A percentile compares a stretch with the other conserved stretches of the same genome.
Evolutionary conservation across 371 early-diverging fungal genomes (phyloP).

Genomic region (Mortierella sp.): DNA sequence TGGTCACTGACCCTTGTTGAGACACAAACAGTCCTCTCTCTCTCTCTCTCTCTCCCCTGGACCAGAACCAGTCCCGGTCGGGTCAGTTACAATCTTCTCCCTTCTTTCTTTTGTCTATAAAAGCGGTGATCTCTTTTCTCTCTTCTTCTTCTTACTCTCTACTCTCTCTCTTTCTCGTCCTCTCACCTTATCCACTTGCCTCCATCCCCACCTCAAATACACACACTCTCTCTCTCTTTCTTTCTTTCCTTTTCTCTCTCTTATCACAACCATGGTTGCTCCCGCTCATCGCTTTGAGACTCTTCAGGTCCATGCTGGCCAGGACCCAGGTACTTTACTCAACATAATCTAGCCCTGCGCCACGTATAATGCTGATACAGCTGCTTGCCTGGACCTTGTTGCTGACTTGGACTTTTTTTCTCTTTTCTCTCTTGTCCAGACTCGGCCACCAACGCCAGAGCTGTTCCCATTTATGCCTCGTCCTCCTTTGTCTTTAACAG

Average conservation of each 20-base stretch:
- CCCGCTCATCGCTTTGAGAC: conserved; percentile 78
- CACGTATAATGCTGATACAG: too few relatives aligned
- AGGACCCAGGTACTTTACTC: conserved; percentile 63
- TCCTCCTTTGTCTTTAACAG: conserved; percentile 82
- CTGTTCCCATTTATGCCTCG: conserved; percentile 91
- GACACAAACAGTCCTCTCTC: conserved; percentile 1
- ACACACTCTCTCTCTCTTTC: conserved; percentile 1
- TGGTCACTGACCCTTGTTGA: neutral
- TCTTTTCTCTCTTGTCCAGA: conserved; percentile 36
- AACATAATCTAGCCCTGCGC: neutral
- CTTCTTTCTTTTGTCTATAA: neutral
- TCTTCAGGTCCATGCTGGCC: conserved; percentile 93
- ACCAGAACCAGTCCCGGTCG: neutral
- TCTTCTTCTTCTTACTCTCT: conserved; percentile 3
- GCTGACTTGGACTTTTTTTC: too few relatives aligned
- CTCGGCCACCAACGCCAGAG: conserved; percentile 80
- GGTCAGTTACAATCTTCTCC: neutral
- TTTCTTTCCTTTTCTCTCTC: neutral
- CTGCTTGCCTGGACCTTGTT: too few relatives aligned
- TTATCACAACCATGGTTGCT: conserved; percentile 28
- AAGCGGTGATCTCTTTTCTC: neutral
- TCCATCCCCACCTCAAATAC: too few relatives aligned
- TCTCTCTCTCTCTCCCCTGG: too few relatives aligned
- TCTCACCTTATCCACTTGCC: too few relatives aligned
- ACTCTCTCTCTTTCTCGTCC: neutral